phyloP scores from a whole-genome alignment of 306 rosid species.

The Prunus persica region Prunus_persica_NCBIv2 NC_034009.1:41889501-41890000 shows the following conservation, averaged over 20 bases:
- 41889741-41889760: neutral
- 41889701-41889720: neutral
- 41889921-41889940: no score
- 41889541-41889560: neutral
- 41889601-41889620: neutral
- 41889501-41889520: constrained; percentile 34
- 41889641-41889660: no score
- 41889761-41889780: neutral
- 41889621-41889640: neutral
- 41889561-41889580: neutral
- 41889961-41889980: no score
- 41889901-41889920: no score
- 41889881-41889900: no score
- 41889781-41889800: constrained; percentile 2
- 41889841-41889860: neutral
- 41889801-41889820: neutral
- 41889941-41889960: no score
- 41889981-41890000: no score
- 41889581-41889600: neutral
- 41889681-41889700: neutral
- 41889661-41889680: neutral
- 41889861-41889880: no score
- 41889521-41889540: constrained; percentile 30
- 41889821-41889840: neutral
- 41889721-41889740: neutral